These are phyloP conservation scores for Calonectria leucothoes DNA, from an alignment of 2,329 filamentous ascomycete species.

Conservation along the genomic window DNA sequence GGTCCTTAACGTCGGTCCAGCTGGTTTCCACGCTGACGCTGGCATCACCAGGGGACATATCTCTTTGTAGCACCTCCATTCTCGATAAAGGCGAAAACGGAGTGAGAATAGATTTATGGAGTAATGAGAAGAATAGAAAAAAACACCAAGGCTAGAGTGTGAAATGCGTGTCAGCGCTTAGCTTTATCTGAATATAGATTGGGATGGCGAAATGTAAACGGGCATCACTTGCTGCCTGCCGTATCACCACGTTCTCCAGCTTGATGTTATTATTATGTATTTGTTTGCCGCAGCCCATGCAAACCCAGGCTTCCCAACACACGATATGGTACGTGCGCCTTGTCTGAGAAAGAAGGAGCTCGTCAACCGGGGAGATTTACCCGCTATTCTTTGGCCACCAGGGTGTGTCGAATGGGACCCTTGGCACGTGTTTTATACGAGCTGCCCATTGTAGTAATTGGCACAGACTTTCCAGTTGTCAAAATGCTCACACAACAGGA, in stretches of 20 bases:
- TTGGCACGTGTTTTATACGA: neutral
- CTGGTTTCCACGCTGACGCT: neutral
- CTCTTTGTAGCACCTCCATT: neutral
- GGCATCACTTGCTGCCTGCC: neutral
- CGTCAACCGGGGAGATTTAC: neutral
- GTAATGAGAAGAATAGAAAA: neutral
- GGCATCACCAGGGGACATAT: neutral
- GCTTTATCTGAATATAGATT: neutral
- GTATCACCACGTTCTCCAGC: neutral
- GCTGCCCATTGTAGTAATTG: neutral
- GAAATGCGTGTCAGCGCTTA: neutral
- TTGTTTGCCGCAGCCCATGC: neutral
- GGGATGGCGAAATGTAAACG: neutral
- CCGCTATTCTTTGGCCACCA: neutral
- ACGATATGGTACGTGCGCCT: neutral
- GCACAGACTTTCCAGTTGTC: neutral
- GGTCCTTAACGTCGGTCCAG: constrained; percentile 9
- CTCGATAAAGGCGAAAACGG: neutral
- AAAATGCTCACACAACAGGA: neutral
- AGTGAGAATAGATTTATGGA: neutral
- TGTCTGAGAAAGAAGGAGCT: neutral
- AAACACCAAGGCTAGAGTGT: neutral
- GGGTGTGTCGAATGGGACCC: neutral
- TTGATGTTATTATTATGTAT: neutral
- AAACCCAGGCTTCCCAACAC: neutral